Evolutionary conservation across 805 yeast species (phyloP).

Genomic region (Blastobotrys peoriensis): DNA sequence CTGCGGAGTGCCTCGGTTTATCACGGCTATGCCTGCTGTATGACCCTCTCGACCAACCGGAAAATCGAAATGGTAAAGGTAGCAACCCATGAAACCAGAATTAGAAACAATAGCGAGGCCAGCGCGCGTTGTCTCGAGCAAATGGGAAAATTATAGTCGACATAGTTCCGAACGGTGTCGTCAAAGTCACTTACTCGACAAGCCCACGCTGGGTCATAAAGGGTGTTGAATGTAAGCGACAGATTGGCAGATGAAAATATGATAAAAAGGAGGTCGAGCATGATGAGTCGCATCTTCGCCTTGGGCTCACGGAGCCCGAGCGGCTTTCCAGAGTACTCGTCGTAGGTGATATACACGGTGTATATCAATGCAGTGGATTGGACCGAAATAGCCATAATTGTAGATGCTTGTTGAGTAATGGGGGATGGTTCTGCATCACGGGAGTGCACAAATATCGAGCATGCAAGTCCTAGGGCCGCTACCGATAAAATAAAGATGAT

Average conservation of each 20-base stretch:
- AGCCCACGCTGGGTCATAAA: conserved; percentile 79
- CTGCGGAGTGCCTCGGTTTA: too few species aligned
- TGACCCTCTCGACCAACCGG: conserved; percentile 59
- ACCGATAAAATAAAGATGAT: conserved; percentile 53
- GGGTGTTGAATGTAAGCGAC: conserved; percentile 76
- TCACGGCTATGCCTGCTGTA: too few species aligned
- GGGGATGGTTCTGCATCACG: conserved; percentile 26
- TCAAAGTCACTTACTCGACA: conserved; percentile 44
- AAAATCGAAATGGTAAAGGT: conserved; percentile 79
- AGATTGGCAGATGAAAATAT: conserved; percentile 85
- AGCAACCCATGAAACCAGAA: conserved; percentile 73
- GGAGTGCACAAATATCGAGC: conserved; percentile 34
- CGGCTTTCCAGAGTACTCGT: conserved; percentile 90
- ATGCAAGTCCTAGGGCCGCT: conserved; percentile 71
- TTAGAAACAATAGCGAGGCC: conserved; percentile 71
- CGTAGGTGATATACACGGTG: conserved; percentile 74
- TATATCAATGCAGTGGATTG: conserved; percentile 74
- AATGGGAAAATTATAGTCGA: conserved; percentile 40
- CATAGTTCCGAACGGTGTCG: conserved; percentile 22
- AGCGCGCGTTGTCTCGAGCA: conserved; percentile 76
- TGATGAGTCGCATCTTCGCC: conserved; percentile 71
- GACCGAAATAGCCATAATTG: conserved; percentile 87
- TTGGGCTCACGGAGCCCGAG: conserved; percentile 81
- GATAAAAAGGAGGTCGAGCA: conserved; percentile 80
- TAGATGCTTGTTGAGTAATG: conserved; percentile 74